Evolutionary conservation across 495 filamentous ascomycete species (phyloP), one percentile per base, ranked within the genome.

Genomic region (Daldinia decipiens): DNA sequence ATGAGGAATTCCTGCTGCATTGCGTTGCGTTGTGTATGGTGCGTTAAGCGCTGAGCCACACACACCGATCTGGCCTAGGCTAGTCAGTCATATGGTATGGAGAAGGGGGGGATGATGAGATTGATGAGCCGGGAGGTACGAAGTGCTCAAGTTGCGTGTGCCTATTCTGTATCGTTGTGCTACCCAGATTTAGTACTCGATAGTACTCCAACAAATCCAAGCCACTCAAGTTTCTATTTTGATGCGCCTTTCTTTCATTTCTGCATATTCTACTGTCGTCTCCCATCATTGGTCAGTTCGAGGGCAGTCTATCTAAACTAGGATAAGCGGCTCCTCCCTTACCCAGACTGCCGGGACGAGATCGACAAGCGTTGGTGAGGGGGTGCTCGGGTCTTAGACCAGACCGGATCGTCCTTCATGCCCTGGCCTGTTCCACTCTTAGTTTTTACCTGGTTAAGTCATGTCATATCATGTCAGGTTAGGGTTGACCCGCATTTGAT

Each of bases 321-420:
- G 52, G 69, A 52, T 72, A 68, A 45, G 56, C 21, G 64, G 64
- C 59, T 72, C 59, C 69, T 67, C 69, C 53, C 43, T 63, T 58
- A 51, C 6, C 69, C 69, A 64, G 40, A 58, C 36, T 60, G 60
- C 50, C 70, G 70, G 70, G 65, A 39, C 38, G 5, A 47, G 59
- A 67, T 71, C 58, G 62, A 62, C 62, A 26, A 26, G 24, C 32
- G 56, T 61, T 64, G 67, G 67, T 64, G 53, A 52, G 67, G 43
- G 47, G 55, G 26, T 43, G 40, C 40, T 13, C 12, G 40, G 55
- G 26, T 36, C 58, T 34, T 4, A 50, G 58, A 50, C 58, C 31
- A 32, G 3, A 9, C 31, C 7, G 1, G 1, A 9, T 7, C 39
- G 58, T 60, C 34, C 58, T 50, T 52, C 38, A 59, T 45, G 11